Conservation (phyloP, 345 rosid genomes). For the Eucalyptus shirleyi region DNA sequence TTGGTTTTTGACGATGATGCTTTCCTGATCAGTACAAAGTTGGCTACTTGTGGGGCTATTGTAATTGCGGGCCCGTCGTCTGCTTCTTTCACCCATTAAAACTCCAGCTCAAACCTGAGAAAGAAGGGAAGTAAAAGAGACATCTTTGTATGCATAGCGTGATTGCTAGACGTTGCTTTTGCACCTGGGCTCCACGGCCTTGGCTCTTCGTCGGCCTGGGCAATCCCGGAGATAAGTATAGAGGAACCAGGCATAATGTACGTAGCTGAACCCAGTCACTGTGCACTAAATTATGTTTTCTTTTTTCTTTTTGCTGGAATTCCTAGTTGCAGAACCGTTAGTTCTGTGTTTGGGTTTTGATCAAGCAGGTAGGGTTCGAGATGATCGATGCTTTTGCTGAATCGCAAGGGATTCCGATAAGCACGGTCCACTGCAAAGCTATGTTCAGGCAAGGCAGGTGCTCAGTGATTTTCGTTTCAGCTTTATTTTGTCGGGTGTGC, state of each 20-base stretch:
- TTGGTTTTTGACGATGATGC: not conserved
- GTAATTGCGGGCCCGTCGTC: not conserved
- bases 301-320: not conserved
- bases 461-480: not conserved
- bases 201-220: slow-evolving; percentile 88
- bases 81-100: not conserved
- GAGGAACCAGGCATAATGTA: slow-evolving; percentile 83
- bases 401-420: slow-evolving; percentile 41
- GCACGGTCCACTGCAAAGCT: slow-evolving; percentile 48
- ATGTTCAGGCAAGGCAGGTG: slow-evolving; percentile 53
- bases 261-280: not conserved
- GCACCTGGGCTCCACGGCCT: slow-evolving; percentile 33
- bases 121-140: not conserved
- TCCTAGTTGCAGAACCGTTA: not conserved
- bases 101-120: not conserved
- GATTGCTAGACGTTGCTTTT: slow-evolving; percentile 31
- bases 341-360: not conserved
- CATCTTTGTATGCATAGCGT: not conserved
- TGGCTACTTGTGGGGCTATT: not conserved
- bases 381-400: slow-evolving; percentile 67
- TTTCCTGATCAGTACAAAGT: not conserved
- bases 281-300: not conserved
- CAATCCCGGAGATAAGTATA: slow-evolving; percentile 77
- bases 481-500: not conserved
- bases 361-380: slow-evolving; percentile 57